Evolutionary conservation across 75 land plant species (phyloP), one percentile per base, ranked within the genome.

Genomic region (Sequoiadendron giganteum): DNA sequence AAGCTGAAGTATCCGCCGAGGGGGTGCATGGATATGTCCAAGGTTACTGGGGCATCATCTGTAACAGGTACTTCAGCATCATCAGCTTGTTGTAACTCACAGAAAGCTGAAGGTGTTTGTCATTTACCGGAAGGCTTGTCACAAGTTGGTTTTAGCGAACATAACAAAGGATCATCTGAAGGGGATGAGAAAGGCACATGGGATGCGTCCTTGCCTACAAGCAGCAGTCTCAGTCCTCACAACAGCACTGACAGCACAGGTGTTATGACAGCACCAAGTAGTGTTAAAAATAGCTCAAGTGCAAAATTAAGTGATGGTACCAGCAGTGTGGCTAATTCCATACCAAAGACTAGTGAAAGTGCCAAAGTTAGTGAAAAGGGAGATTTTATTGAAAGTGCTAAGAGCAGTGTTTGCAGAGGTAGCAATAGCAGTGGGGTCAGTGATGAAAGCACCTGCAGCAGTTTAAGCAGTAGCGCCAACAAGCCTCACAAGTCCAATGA

Each of bases 401-500:
- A 93, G 87, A 90, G 92, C 2, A 91, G 94, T 76, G 79, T 93
- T 38, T 86, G 90, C 48, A 87, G 95, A 82, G 95, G 89, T 14
- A 93, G 94, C 85, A 93, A 89, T 52, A 91, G 91, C 58, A 93
- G 95, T 89, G 95, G 89, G 47, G 72, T 91, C 43, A 94, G 95
- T 88, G 95, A 94, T 65, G 95, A 94, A 32, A 94, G 94, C 86
- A 89, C 89, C 76, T 90, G 88, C 15, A 93, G 94, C 90, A 91
- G 92, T 87, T 88, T 88, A 47, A 90, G 92, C 61, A 90, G 89
- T 83, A 84, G 86, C 39, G 85, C 88, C 13, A 90, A 93, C 90
- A 94, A 94, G 85, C 95, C 95, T 39, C 95, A 94, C 88, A 93
- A 94, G 81, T 93, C 93, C 28, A 94, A 94, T 65, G 95, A 94